Percentiles rank a stretch among this genome's conserved stretches.
phyloP scores from a whole-genome alignment of 768 basidiomycete genomes.

The Trametes maxima region DNA sequence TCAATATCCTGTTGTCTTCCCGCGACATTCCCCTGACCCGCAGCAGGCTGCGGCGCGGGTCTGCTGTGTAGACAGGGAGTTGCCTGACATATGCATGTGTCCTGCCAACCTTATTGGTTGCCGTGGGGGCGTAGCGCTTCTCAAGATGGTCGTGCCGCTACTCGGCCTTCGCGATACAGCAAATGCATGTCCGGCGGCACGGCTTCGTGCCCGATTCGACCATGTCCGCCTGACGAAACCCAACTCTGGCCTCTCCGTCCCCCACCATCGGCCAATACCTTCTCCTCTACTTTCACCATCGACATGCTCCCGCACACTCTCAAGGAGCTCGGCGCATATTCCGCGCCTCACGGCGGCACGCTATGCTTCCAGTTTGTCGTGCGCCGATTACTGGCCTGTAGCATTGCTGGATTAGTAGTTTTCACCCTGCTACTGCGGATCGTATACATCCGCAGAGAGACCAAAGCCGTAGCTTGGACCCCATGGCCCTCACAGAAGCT shows the following conservation, averaged over 20 bases:
- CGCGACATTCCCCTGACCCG: too few relatives aligned
- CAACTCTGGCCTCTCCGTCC: not conserved
- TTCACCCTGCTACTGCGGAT: conserved; percentile 12
- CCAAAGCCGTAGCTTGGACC: not conserved
- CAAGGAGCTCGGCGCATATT: not conserved
- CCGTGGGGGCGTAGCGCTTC: too few relatives aligned
- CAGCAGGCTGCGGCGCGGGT: too few relatives aligned
- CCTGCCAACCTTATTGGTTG: too few relatives aligned
- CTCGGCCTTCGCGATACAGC: too few relatives aligned
- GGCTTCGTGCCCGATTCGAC: not conserved
- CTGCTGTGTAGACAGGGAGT: too few relatives aligned
- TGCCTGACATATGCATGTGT: too few relatives aligned
- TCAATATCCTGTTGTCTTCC: too few relatives aligned
- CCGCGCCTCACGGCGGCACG: not conserved
- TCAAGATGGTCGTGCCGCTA: too few relatives aligned
- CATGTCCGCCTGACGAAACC: not conserved
- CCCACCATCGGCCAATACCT: not conserved
- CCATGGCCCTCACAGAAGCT: conserved; percentile 13
- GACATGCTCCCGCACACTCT: conserved; percentile 10
- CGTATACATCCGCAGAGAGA: not conserved
- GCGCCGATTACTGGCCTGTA: conserved; percentile 11
- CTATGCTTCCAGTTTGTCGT: conserved; percentile 13
- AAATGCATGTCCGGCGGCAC: not conserved
- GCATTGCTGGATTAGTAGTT: conserved; percentile 10
- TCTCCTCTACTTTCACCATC: not conserved